phyloP scores from a whole-genome alignment of 768 basidiomycete species.

The Suillus sp. region DNA sequence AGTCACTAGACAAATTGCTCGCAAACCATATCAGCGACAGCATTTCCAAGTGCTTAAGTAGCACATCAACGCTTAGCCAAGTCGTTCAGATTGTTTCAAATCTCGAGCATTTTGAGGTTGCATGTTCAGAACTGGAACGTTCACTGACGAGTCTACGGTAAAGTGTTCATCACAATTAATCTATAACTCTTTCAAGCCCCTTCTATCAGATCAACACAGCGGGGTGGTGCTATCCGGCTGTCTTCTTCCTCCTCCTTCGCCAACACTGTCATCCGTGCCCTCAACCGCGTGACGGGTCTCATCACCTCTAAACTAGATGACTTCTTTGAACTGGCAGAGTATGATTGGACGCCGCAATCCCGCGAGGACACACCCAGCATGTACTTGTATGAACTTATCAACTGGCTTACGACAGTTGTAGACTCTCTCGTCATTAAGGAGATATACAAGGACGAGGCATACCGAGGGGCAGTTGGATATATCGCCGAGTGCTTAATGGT shows the following conservation, averaged over 20 bases:
- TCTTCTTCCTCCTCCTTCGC: conserved; percentile 66
- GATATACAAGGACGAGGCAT: conserved; percentile 85
- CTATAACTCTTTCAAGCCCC: conserved; percentile 7
- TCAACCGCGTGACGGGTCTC: conserved; percentile 74
- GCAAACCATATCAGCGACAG: conserved; percentile 74
- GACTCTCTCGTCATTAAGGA: conserved; percentile 87
- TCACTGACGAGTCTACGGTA: conserved; percentile 83
- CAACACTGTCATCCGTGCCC: conserved; percentile 65
- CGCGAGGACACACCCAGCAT: conserved; percentile 83
- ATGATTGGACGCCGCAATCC: conserved; percentile 83
- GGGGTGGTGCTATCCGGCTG: conserved; percentile 79
- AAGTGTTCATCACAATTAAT: conserved; percentile 15
- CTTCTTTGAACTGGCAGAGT: conserved; percentile 94
- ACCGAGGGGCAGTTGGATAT: conserved; percentile 84
- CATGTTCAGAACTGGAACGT: conserved; percentile 82
- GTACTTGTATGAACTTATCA: conserved; percentile 93
- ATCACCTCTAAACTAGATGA: conserved; percentile 93
- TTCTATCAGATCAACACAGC: conserved; percentile 67
- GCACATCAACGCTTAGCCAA: conserved; percentile 81
- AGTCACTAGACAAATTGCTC: conserved; percentile 89
- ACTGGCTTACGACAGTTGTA: conserved; percentile 95
- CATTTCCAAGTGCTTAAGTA: conserved; percentile 71
- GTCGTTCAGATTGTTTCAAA: conserved; percentile 93
- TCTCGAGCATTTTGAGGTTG: conserved; percentile 86
- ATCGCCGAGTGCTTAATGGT: conserved; percentile 91